Evolutionary conservation across 805 yeast genomes (phyloP), one percentile per base, ranked within the genome.

Genomic region (Aciculoconidium aculeatum): DNA sequence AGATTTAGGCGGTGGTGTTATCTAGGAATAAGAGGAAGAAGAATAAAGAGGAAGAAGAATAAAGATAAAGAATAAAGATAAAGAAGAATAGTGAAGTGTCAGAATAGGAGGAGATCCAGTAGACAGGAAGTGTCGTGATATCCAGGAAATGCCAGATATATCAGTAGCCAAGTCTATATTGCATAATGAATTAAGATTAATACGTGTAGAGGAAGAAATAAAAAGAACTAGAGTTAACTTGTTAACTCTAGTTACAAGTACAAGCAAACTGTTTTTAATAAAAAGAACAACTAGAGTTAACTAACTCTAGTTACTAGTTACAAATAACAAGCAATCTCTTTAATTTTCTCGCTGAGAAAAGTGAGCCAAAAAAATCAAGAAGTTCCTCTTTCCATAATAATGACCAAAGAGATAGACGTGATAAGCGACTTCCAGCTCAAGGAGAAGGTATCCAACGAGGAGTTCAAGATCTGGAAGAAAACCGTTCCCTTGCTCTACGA

Each of bases 381-480:
- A 31, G 19, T 47, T 41, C 15, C 27, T n/a, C n/a, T n/a, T n/a
- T n/a, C n/a, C n/a, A 6, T n/a, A 7, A 11, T n/a, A 17, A 30
- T 51, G 27, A 50, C 48, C 4, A 22, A 27, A 15, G 67, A 67
- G 5, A 62, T 61, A 38, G 66, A 58, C 30, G 47, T 64, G 13
- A 45, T 55, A 17, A 42, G 51, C 12, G 74, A 67, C 35, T 74
- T 72, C 44, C 77, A 74, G 42, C 58, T 65, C 28, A 63, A 65
- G 27, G 83, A 77, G 44, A 81, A 80, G 47, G 54, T 79, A 7
- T 65, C 69, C 37, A 82, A 82, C 44, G 94, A 82, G 53, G 92
- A 82, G 56, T 81, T 70, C 63, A 67, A 67, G 41, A 60, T 78
- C 34, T 85, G 95, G 95, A 85, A 84, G 51, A 83, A 84, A 46